Percentiles rank a stretch among this genome's conserved stretches.
Evolutionary conservation across 805 yeast genomes (phyloP).

Genomic region (Yarrowia sp.): DNA sequence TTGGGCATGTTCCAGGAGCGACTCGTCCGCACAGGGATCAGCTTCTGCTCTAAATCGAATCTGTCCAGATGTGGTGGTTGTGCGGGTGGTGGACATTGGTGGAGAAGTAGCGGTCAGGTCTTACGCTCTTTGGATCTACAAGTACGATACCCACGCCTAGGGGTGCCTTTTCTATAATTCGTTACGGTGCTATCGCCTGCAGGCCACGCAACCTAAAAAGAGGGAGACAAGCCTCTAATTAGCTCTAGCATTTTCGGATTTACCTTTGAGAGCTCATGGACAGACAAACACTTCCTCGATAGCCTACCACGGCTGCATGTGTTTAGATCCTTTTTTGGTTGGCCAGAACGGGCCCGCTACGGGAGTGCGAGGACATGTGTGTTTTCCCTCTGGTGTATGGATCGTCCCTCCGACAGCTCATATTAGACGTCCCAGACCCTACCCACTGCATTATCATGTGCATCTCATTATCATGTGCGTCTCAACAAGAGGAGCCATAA

Average conservation of each 20-base stretch:
- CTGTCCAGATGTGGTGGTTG: constrained; percentile 7
- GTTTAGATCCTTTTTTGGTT: constrained; percentile 11
- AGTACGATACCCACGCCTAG: neutral
- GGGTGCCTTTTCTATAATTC: constrained; percentile 17
- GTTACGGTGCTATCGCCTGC: constrained; percentile 6
- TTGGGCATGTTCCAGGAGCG: constrained; percentile 14
- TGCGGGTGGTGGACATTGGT: constrained; percentile 2
- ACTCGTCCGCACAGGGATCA: constrained; percentile 7
- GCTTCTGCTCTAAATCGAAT: constrained; percentile 22
- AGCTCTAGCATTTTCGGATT: constrained; percentile 13
- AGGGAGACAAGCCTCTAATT: neutral
- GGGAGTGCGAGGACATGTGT: no score
- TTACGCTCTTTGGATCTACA: no score
- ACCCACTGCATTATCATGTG: constrained; percentile 1
- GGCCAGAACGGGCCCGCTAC: neutral
- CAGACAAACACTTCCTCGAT: no score
- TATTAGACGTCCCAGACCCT: no score
- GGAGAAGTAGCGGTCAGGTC: no score
- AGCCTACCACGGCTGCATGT: constrained; percentile 32
- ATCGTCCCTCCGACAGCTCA: no score
- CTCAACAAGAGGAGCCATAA: constrained; percentile 6
- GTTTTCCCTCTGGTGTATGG: no score
- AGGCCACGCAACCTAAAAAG: neutral
- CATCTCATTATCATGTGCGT: constrained; percentile 14
- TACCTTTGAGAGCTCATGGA: neutral